These are phyloP conservation scores for Ophiostoma sp. DNA, from an alignment of 2,329 filamentous ascomycete species.

Conservation along the genomic window DNA sequence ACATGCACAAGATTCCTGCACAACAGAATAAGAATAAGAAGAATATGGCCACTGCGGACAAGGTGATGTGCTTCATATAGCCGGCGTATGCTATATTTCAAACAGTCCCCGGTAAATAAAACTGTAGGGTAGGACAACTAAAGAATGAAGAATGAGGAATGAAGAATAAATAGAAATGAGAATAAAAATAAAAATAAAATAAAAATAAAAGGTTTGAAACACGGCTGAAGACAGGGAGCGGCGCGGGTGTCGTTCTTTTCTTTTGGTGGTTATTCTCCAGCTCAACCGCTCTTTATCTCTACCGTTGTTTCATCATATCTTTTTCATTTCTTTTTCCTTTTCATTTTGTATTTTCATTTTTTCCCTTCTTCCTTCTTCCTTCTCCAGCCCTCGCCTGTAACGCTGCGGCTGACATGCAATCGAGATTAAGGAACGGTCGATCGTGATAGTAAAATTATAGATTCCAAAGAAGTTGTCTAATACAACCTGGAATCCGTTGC, in stretches of 20 bases:
- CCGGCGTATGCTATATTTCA: not conserved
- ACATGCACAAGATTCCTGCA: not conserved
- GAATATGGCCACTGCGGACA: not conserved
- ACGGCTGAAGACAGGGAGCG: not conserved
- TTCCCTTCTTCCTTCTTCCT: not conserved
- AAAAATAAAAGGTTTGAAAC: not conserved
- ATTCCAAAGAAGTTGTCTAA: too few species aligned
- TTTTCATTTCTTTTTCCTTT: not conserved
- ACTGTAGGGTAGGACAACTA: not conserved
- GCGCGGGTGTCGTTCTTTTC: not conserved
- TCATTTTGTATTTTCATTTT: not conserved
- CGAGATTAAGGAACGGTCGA: not conserved
- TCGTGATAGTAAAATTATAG: not conserved
- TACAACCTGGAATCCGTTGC: too few species aligned
- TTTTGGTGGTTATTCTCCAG: not conserved
- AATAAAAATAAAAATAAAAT: not conserved
- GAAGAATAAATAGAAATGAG: not conserved
- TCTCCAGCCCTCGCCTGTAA: not conserved
- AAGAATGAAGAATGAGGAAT: not conserved
- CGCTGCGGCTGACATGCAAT: not conserved
- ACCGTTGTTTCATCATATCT: not conserved
- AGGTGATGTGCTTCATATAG: not conserved
- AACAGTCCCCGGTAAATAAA: constrained; percentile 8
- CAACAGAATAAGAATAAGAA: not conserved
- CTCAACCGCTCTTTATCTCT: not conserved